Base-by-base conservation (phyloP, 768 basidiomycete genomes). In the Nidularia sp. region DNA sequence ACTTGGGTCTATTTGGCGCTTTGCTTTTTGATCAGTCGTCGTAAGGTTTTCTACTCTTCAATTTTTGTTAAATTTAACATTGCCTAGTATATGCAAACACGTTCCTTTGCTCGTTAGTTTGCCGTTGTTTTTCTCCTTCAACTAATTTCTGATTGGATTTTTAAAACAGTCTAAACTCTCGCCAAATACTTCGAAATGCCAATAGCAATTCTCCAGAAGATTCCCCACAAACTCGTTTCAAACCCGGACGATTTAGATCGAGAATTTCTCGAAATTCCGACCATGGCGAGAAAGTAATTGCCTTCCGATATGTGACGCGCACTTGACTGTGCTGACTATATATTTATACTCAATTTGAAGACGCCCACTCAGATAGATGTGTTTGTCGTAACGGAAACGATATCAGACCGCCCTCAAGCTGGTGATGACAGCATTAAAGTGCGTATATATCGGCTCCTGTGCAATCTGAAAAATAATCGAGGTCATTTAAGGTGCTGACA, bases 1-100 rank as follows among this genome's bases (percentile, higher is more conserved):
- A 66, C 62, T 22, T 70, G 68, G 68, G 64, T 68, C 2, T 70
- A 70, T 52, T 57, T 66, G 31, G 67, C 65, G 12, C 58, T 70
- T 7, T 68, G 67, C 54, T 68, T 70, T 53, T 36, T 66, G 35
- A 63, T 68, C 34, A 68, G 64, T 52, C 63, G 66, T 25, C 57
- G 67, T 68, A 51, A 51, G 66, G 60, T 18, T 13, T 43, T 33
- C 8, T 43, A 35, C 6, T 29, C 34, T 18, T 29, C 25, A 29
- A 4, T 29, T 29, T 29, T 29, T 41, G 5, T 18, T 41, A 18
- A 41, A 10, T 12, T 12, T 35, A 7, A 5, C 34, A 41, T 31
- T 34, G 15, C 2, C 22, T 34, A 68, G 67, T 68, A 32, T 68
- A 70, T 53, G 62, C 67, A 44, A 67, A 65, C 45, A 68, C 67